Conservation (phyloP, 345 rosid species). For the Cochlearia excelsa region DNA sequence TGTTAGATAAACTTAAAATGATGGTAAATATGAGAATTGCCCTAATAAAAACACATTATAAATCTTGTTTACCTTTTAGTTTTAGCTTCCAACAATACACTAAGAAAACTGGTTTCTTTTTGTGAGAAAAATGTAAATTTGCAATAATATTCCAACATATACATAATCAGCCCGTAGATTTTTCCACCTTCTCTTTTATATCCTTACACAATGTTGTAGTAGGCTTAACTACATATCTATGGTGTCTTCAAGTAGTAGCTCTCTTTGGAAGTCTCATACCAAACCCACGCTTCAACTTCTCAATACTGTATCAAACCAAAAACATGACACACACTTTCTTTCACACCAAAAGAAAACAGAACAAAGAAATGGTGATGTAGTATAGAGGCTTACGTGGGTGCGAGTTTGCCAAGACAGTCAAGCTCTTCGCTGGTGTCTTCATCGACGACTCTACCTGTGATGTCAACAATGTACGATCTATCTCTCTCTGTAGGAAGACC, state of each 20-base stretch:
- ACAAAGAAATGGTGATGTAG: background rate
- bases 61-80: too few species aligned
- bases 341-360: background rate
- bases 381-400: slow-evolving; percentile 70
- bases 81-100: too few species aligned
- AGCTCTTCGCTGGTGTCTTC: slow-evolving; percentile 93
- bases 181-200: too few species aligned
- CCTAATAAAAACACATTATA: too few species aligned
- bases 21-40: too few species aligned
- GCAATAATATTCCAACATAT: too few species aligned
- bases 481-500: slow-evolving; percentile 70
- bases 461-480: slow-evolving; percentile 70
- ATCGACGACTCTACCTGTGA: slow-evolving; percentile 75
- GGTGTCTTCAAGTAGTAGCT: slow-evolving; percentile 21
- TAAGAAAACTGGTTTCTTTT: too few species aligned
- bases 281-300: slow-evolving; percentile 77
- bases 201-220: too few species aligned
- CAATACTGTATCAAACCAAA: slow-evolving; percentile 47
- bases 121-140: too few species aligned
- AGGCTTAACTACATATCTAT: too few species aligned
- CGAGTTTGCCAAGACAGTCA: slow-evolving; percentile 85
- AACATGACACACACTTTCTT: background rate
- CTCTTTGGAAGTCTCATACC: slow-evolving; percentile 75
- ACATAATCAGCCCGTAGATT: too few species aligned
- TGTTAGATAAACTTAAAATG: too few species aligned